Conservation (phyloP, 2,329 filamentous ascomycete genomes). For the Sclerotinia minor region DNA sequence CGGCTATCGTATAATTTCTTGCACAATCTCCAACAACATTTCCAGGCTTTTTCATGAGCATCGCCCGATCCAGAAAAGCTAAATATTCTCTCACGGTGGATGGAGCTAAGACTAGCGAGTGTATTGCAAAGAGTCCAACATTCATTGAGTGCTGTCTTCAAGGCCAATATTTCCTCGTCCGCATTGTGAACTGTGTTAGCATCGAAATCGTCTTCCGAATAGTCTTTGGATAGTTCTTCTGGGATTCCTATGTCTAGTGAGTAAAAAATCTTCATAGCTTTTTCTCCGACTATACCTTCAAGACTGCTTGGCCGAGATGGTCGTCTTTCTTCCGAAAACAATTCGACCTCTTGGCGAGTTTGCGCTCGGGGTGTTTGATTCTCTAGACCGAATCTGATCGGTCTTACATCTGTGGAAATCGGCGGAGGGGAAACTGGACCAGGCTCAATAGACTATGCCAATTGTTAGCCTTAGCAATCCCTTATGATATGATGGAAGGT, state of each 20-base stretch:
- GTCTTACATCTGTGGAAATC: conserved; percentile 73
- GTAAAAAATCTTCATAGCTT: conserved; percentile 29
- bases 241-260: conserved; percentile 42
- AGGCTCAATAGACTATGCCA: conserved; percentile 34
- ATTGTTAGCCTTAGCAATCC: neutral
- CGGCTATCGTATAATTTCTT: conserved; percentile 83
- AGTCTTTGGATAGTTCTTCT: conserved; percentile 47
- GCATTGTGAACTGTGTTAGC: conserved; percentile 47
- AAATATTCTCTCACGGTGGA: conserved; percentile 78
- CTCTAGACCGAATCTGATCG: conserved; percentile 64
- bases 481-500: neutral
- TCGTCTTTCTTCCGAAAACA: conserved; percentile 51
- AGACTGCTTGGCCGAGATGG: conserved; percentile 63
- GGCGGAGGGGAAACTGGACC: conserved; percentile 58
- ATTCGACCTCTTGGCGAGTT: conserved; percentile 72
- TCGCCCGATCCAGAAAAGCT: conserved; percentile 72
- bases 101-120: conserved; percentile 78
- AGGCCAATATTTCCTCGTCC: conserved; percentile 63
- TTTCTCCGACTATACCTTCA: conserved; percentile 59
- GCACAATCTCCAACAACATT: conserved; percentile 89
- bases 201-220: conserved; percentile 49
- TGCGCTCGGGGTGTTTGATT: conserved; percentile 79
- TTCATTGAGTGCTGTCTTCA: conserved; percentile 78
- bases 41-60: conserved; percentile 86
- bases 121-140: conserved; percentile 96